Conservation (phyloP, 306 rosid species). For the Casuarina cunninghamiana region DNA sequence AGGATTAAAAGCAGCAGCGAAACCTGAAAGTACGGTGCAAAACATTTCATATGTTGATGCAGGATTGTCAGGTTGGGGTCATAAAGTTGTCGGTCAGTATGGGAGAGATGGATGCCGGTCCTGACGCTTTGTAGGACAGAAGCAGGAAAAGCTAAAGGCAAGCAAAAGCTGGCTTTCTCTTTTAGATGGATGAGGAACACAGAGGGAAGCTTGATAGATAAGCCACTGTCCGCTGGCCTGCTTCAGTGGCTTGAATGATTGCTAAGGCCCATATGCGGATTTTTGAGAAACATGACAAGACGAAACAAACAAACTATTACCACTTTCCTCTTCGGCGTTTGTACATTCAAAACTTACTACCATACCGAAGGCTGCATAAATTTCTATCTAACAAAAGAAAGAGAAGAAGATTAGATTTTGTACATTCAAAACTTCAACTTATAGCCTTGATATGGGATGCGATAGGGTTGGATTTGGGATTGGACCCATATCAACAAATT, state of each 20-base stretch:
- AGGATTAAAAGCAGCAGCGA: not conserved
- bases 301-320: conserved; percentile 5
- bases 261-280: too few relatives aligned
- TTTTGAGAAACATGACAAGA: not conserved
- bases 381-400: not conserved
- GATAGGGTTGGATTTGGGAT: not conserved
- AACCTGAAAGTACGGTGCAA: conserved; percentile 1
- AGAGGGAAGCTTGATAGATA: conserved; percentile 3
- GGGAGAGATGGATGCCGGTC: conserved; percentile 21
- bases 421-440: too few relatives aligned
- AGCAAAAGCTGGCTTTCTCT: not conserved
- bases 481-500: not conserved
- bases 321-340: not conserved
- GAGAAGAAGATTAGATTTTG: too few relatives aligned
- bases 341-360: conserved; percentile 5
- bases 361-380: not conserved
- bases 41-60: conserved; percentile 15
- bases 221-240: not conserved
- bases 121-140: conserved; percentile 24
- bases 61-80: not conserved
- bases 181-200: not conserved
- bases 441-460: too few relatives aligned
- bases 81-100: conserved; percentile 2
- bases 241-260: not conserved
- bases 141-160: conserved; percentile 18